These are phyloP conservation scores for Lachnellula suecica DNA, from an alignment of 2,329 filamentous ascomycete genomes.

Conservation along the genomic window DNA sequence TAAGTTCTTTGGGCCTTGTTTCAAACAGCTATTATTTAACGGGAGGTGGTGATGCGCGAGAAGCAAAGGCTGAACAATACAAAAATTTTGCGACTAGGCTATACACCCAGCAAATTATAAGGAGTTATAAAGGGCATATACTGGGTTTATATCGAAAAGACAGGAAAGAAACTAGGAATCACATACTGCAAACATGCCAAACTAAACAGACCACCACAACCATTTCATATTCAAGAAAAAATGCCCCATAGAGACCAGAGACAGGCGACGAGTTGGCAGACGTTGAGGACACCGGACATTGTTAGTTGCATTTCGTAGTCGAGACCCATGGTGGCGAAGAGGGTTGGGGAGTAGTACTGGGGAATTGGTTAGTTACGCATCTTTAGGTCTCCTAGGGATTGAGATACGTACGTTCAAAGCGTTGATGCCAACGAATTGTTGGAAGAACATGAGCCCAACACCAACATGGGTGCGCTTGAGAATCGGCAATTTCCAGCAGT, in stretches of 20 bases:
- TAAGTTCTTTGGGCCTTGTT: too few relatives aligned
- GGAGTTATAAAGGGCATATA: too few relatives aligned
- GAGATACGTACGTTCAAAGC: constrained; percentile 49
- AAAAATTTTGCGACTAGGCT: too few relatives aligned
- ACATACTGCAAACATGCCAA: too few relatives aligned
- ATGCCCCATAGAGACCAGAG: constrained; percentile 38
- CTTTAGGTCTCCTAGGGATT: not conserved
- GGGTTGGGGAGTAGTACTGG: constrained; percentile 7
- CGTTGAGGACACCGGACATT: constrained; percentile 52
- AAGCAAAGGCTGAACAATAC: too few relatives aligned
- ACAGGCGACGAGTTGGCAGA: constrained; percentile 46
- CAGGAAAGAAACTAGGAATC: too few relatives aligned
- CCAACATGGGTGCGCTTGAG: constrained; percentile 52
- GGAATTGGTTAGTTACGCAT: not conserved
- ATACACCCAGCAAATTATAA: too few relatives aligned
- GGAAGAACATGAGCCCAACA: constrained; percentile 55
- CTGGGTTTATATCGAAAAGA: too few relatives aligned
- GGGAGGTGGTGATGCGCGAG: too few relatives aligned
- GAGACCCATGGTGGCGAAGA: constrained; percentile 19
- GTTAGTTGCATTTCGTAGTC: constrained; percentile 46
- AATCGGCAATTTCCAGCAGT: constrained; percentile 37
- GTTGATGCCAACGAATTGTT: constrained; percentile 54
- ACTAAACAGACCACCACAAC: too few relatives aligned
- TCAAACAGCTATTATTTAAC: too few relatives aligned
- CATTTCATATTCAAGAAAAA: too few relatives aligned